phyloP scores from a whole-genome alignment of 257 asterid species.

The Nicotiana obtusifolia region DNA sequence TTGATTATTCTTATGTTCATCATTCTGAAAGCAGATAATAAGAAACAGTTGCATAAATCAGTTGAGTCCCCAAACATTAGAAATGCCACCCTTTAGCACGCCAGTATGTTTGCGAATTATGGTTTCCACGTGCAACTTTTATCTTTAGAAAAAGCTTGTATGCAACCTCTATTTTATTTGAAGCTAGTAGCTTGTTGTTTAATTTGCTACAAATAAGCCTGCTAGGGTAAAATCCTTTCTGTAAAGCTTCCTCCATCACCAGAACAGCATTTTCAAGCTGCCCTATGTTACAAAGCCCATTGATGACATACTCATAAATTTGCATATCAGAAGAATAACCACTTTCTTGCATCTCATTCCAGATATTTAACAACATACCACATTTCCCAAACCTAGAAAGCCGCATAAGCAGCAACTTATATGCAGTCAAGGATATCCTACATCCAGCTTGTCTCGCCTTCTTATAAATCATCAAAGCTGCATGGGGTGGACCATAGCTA shows the following conservation, averaged over 20 bases:
- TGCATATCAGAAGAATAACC: constrained; percentile 69
- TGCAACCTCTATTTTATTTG: constrained; percentile 63
- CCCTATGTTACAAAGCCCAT: constrained; percentile 79
- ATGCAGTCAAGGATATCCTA: constrained; percentile 50
- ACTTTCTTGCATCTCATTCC: constrained; percentile 80
- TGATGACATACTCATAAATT: constrained; percentile 65
- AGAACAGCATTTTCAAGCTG: constrained; percentile 63
- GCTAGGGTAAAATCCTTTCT: constrained; percentile 62
- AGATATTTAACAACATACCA: constrained; percentile 59
- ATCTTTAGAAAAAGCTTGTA: constrained; percentile 69
- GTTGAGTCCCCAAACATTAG: constrained; percentile 12
- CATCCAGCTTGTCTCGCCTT: constrained; percentile 75
- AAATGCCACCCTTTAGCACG: constrained; percentile 95
- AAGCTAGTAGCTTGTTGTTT: constrained; percentile 58
- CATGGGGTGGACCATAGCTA: constrained; percentile 90
- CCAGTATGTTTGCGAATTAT: constrained; percentile 74
- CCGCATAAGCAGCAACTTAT: constrained; percentile 71
- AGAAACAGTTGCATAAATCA: neutral
- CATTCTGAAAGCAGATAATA: neutral
- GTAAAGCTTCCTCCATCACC: constrained; percentile 68
- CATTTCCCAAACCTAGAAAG: constrained; percentile 85
- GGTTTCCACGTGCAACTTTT: constrained; percentile 52
- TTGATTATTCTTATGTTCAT: neutral
- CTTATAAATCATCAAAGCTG: constrained; percentile 74
- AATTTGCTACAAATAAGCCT: constrained; percentile 73